Base-by-base conservation (phyloP, 805 yeast species). In the Candida incommunis region DNA sequence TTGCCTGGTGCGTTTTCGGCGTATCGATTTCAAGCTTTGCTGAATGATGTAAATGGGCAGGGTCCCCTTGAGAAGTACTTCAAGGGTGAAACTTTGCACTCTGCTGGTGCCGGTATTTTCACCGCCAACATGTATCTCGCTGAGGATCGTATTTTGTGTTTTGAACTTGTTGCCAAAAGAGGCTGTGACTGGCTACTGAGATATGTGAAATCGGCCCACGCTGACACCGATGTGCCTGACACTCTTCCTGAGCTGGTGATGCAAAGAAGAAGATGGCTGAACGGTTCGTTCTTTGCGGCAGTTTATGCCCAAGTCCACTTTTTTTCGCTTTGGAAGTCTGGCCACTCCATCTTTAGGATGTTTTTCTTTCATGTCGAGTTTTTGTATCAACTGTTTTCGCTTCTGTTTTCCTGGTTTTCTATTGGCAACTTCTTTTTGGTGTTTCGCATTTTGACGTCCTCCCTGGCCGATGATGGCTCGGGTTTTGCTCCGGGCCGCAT, bases 1-100 rank as follows among this genome's bases (percentile, higher is more conserved):
- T 70, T 92, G 45, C 97, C 97, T 0, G 97, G 97, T 56, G 97
- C 97, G 0, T 88, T 92, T 55, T 83, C 95, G 15, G 98, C 97
- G 0, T 90, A 92, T 61, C 69, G 97, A 48, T 88, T 79, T 56
- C 74, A 69, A 29, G 97, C 96, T 0, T 68, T 90, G 29, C 71
- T 71, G 52, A 78, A 80, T 54, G 68, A 68, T 37, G 73, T 72
- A 7, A 69, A 76, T 49, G 96, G 96, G 3, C 74, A 75, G 35
- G 87, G 85, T 1, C 98, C 98, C 2, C 64, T 90, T 48, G 85
- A 80, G 48, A 84, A 86, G 60, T 90, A 90, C 60, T 81, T 92
- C 64, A 84, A 86, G 62, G 97, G 97, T 52, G 96, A 90, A 62
- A 81, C 79, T 47, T 69, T 88, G 51, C 81, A 76, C 48, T 80